phyloP scores from a whole-genome alignment of 2,329 filamentous ascomycete genomes.

The Botrytis tulipae region DNA sequence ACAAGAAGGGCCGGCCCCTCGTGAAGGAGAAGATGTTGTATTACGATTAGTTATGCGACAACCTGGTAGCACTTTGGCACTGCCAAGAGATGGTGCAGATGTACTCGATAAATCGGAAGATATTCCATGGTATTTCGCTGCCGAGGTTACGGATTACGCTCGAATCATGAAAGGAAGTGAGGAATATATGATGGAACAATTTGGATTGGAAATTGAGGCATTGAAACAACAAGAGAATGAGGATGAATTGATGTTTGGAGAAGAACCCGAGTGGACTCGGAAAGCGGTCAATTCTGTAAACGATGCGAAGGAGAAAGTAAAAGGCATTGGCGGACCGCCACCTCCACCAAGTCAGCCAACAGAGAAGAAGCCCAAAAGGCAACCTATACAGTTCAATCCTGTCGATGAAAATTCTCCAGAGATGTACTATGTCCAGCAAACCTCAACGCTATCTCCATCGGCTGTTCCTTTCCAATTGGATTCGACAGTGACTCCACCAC shows the following conservation, averaged over 20 bases:
- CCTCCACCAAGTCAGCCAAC: constrained; percentile 49
- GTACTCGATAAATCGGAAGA: constrained; percentile 67
- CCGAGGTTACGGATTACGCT: constrained; percentile 91
- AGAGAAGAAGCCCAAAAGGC: constrained; percentile 47
- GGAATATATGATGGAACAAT: constrained; percentile 81
- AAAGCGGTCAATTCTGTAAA: constrained; percentile 75
- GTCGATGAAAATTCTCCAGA: constrained; percentile 47
- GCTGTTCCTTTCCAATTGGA: background rate
- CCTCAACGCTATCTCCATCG: constrained; percentile 24
- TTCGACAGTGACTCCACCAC: background rate
- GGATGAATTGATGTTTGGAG: constrained; percentile 87
- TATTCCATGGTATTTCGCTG: constrained; percentile 92
- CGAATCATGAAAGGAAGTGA: constrained; percentile 92
- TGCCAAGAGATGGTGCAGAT: constrained; percentile 78
- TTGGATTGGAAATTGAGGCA: constrained; percentile 73
- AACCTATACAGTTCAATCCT: constrained; percentile 50
- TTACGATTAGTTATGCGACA: constrained; percentile 80
- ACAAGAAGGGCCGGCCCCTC: constrained; percentile 77
- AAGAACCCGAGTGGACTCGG: constrained; percentile 89
- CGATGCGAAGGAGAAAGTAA: constrained; percentile 72
- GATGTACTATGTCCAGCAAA: constrained; percentile 51
- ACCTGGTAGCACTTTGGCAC: constrained; percentile 77
- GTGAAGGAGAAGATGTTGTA: constrained; percentile 85
- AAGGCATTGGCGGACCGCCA: constrained; percentile 65
- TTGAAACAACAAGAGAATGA: constrained; percentile 76